These are phyloP conservation scores for Aspergillus pseudotamarii DNA, from an alignment of 2,329 filamentous ascomycete genomes.

Conservation along the genomic window DNA sequence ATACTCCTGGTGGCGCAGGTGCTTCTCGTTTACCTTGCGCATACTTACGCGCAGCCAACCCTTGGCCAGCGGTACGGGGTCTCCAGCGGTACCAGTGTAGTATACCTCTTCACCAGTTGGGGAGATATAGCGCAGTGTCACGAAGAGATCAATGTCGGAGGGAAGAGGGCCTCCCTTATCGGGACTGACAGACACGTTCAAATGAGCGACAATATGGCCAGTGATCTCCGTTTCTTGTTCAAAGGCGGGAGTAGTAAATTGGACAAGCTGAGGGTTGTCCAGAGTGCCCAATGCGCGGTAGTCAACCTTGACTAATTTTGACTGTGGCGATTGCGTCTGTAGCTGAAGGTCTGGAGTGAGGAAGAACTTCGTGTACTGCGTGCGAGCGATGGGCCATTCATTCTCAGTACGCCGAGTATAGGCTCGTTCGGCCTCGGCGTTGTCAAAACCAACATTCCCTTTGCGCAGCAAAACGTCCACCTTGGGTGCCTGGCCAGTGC, in stretches of 20 bases:
- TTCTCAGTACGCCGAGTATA: constrained; percentile 60
- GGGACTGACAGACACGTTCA: constrained; percentile 61
- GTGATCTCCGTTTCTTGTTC: constrained; percentile 69
- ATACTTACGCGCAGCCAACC: constrained; percentile 59
- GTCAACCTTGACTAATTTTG: constrained; percentile 47
- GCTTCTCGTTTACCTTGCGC: constrained; percentile 50
- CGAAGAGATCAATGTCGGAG: constrained; percentile 57
- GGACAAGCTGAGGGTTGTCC: constrained; percentile 56
- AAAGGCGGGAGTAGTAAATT: constrained; percentile 62
- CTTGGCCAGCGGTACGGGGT: constrained; percentile 57
- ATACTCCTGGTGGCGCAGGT: constrained; percentile 48
- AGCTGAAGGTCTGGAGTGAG: constrained; percentile 55
- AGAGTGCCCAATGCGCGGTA: constrained; percentile 64
- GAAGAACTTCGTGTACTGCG: constrained; percentile 64
- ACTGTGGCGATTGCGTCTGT: constrained; percentile 30
- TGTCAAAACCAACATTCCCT: constrained; percentile 68
- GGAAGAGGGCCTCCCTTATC: constrained; percentile 44
- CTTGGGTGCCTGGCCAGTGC: constrained; percentile 58
- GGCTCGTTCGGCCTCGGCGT: constrained; percentile 60
- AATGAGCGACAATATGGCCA: constrained; percentile 65
- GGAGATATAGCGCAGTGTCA: constrained; percentile 58
- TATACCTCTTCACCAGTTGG: constrained; percentile 54
- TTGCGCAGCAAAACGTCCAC: constrained; percentile 66
- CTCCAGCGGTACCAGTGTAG: constrained; percentile 60
- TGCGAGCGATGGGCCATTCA: constrained; percentile 69